These are phyloP conservation scores for Russula compacta DNA, from an alignment of 768 basidiomycete species.

Conservation along the genomic window DNA sequence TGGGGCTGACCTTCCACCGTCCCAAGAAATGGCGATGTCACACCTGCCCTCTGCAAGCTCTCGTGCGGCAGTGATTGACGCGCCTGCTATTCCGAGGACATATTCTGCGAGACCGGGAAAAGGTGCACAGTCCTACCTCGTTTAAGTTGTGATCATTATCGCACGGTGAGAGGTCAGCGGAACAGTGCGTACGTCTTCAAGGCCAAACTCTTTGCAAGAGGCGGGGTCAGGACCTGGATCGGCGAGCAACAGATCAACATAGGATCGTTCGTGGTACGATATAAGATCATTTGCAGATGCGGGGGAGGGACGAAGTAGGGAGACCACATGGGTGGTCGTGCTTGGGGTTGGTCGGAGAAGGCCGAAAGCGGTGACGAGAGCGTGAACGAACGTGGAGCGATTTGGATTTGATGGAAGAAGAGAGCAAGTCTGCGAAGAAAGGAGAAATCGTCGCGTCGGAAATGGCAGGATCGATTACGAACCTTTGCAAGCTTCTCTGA, in stretches of 20 bases:
- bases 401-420: conserved; percentile 26
- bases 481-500: conserved; percentile 53
- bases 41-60: conserved; percentile 42
- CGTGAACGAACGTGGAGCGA: conserved; percentile 25
- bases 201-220: conserved; percentile 39
- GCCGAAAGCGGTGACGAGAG: conserved; percentile 21
- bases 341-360: conserved; percentile 9
- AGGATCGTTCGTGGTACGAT: conserved; percentile 14
- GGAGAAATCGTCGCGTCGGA: not conserved
- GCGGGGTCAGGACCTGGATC: conserved; percentile 4
- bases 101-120: conserved; percentile 67
- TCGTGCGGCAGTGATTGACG: conserved; percentile 63
- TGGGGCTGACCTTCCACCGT: conserved; percentile 65
- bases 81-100: conserved; percentile 63
- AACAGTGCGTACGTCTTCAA: conserved; percentile 42
- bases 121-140: conserved; percentile 71
- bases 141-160: not conserved
- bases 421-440: conserved; percentile 21
- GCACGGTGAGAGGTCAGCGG: no score
- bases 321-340: not conserved
- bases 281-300: conserved; percentile 6
- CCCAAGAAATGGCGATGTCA: conserved; percentile 77
- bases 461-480: no score
- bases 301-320: conserved; percentile 7
- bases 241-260: conserved; percentile 10